A percentile compares a stretch with the other conserved stretches of the same genome.
phyloP scores from a whole-genome alignment of 352 stramenopile genomes.

The Pythium sp. region DNA sequence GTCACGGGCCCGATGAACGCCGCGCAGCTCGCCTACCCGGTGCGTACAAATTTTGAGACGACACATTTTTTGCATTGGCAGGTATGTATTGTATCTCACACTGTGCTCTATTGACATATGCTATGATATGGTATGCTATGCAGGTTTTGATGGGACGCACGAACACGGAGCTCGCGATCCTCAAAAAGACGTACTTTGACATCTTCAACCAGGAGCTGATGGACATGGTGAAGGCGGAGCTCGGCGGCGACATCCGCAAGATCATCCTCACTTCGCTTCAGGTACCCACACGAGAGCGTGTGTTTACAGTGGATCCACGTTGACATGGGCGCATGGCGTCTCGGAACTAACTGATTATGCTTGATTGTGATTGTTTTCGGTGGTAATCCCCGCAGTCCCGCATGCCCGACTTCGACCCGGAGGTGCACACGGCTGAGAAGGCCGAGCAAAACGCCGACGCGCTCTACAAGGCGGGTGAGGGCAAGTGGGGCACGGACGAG shows the following conservation, averaged over 20 bases:
- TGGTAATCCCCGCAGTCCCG: neutral
- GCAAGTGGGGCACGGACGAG: conserved; percentile 78
- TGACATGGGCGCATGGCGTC: no score
- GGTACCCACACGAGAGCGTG: neutral
- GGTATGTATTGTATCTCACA: no score
- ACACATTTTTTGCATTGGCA: no score
- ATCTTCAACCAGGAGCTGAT: conserved; percentile 39
- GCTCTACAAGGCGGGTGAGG: conserved; percentile 76
- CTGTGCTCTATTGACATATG: neutral
- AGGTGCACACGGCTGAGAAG: conserved; percentile 63
- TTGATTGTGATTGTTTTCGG: no score
- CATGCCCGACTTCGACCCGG: conserved; percentile 26
- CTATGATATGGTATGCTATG: conserved; percentile 2
- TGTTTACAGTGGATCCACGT: no score
- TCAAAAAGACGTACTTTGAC: conserved; percentile 49
- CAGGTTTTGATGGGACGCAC: conserved; percentile 32
- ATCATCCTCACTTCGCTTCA: conserved; percentile 36
- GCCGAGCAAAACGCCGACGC: conserved; percentile 56
- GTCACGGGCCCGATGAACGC: conserved; percentile 24
- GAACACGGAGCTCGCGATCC: conserved; percentile 34
- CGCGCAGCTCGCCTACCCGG: conserved; percentile 25
- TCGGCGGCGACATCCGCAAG: conserved; percentile 39
- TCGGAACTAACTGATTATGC: no score
- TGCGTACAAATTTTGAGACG: conserved; percentile 2
- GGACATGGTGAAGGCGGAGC: conserved; percentile 30